phyloP scores from a whole-genome alignment of 805 yeast species.

The Jamesozyma spencerorum region DNA sequence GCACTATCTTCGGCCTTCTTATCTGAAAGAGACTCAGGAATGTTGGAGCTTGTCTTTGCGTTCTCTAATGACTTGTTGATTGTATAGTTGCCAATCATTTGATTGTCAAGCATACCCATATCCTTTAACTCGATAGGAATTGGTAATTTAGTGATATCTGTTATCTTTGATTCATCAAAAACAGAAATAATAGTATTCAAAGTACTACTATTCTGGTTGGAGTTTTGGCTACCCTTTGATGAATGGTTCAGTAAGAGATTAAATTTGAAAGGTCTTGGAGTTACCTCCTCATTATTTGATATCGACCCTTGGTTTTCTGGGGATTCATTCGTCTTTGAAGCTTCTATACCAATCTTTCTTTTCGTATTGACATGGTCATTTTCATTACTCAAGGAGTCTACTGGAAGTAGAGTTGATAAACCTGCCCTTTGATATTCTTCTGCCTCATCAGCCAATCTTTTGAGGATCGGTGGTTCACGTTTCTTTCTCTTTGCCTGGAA shows the following conservation, averaged over 20 bases:
- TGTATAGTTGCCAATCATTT: no score
- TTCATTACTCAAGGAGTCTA: background rate
- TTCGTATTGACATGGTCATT: background rate
- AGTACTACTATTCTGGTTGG: background rate
- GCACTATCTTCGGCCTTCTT: no score
- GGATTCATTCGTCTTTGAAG: background rate
- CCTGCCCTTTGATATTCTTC: conserved; percentile 2
- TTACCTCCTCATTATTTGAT: background rate
- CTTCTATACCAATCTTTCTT: background rate
- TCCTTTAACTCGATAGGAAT: conserved; percentile 14
- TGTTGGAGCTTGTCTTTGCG: no score
- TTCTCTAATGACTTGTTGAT: no score
- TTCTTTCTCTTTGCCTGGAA: conserved; percentile 20
- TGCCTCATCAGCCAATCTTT: conserved; percentile 6
- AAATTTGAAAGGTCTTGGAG: conserved; percentile 1
- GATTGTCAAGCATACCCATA: no score
- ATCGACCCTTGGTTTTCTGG: background rate
- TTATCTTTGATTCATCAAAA: conserved; percentile 20
- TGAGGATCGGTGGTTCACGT: conserved; percentile 25
- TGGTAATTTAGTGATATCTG: conserved; percentile 18
- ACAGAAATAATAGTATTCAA: conserved; percentile 6
- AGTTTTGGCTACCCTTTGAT: background rate
- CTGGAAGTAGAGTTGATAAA: conserved; percentile 1
- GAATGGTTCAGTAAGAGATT: background rate
- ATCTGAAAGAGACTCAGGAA: no score